Evolutionary conservation across 2,329 filamentous ascomycete genomes (phyloP).

Genomic region (Pseudogymnoascus sp.): DNA sequence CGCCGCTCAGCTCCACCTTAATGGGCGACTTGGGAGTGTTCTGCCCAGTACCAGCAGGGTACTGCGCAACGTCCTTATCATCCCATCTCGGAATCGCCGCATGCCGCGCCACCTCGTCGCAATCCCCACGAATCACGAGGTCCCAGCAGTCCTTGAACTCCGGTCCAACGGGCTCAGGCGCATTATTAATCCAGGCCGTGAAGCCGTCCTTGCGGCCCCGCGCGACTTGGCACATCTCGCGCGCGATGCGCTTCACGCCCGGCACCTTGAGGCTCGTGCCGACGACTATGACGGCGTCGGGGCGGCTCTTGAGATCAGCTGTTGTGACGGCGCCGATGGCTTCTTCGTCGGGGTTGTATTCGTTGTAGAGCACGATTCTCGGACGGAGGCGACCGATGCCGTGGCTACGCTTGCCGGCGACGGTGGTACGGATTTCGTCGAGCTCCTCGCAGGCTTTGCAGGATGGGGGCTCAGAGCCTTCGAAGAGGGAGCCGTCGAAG

Average conservation of each 20-base stretch:
- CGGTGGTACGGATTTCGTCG: slow-evolving; percentile 66
- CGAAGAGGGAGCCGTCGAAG: slow-evolving; percentile 73
- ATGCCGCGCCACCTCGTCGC: slow-evolving; percentile 75
- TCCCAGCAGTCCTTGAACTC: slow-evolving; percentile 94
- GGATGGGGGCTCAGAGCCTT: slow-evolving; percentile 72
- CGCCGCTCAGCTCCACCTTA: slow-evolving; percentile 35
- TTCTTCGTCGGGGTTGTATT: slow-evolving; percentile 92
- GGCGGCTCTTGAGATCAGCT: slow-evolving; percentile 74
- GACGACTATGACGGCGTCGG: slow-evolving; percentile 88
- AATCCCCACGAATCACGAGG: slow-evolving; percentile 75
- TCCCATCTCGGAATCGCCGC: slow-evolving; percentile 56
- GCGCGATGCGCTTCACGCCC: slow-evolving; percentile 79
- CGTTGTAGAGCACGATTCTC: slow-evolving; percentile 94
- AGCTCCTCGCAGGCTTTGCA: slow-evolving; percentile 67
- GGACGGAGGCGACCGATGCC: slow-evolving; percentile 85
- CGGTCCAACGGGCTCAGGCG: slow-evolving; percentile 69
- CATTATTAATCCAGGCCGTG: slow-evolving; percentile 90
- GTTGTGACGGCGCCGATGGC: slow-evolving; percentile 87
- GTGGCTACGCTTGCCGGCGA: slow-evolving; percentile 81
- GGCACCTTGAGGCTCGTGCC: slow-evolving; percentile 94
- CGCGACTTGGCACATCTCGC: slow-evolving; percentile 84
- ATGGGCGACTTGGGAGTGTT: slow-evolving; percentile 32
- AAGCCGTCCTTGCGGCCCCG: slow-evolving; percentile 74
- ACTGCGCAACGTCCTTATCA: slow-evolving; percentile 43
- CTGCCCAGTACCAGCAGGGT: slow-evolving; percentile 37